Conservation (phyloP, 352 stramenopile species). For the Pythium myriotylum region DNA sequence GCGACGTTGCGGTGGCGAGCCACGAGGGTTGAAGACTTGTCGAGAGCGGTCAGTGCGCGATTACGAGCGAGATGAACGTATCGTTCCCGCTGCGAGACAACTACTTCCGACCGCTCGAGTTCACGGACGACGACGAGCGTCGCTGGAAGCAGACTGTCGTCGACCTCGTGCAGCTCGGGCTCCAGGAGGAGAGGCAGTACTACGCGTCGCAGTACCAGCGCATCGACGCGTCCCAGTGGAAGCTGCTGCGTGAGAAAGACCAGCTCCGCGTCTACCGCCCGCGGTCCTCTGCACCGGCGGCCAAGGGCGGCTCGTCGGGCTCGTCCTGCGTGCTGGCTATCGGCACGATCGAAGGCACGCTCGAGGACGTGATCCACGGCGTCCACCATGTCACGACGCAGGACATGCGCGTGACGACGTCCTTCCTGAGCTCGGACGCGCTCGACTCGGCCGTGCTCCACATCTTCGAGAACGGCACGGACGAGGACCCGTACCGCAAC, state of each 20-base stretch:
- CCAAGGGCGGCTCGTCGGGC: background rate
- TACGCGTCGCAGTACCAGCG: conserved; percentile 1
- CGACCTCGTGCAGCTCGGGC: conserved; percentile 16
- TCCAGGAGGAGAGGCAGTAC: conserved; percentile 19
- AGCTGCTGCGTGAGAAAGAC: conserved; percentile 23
- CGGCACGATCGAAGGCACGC: conserved; percentile 30
- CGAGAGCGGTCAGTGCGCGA: too few relatives aligned
- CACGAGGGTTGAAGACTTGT: too few relatives aligned
- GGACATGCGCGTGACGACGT: conserved; percentile 29
- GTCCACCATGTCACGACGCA: conserved; percentile 25
- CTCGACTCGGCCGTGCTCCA: conserved; percentile 29
- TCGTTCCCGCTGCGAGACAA: conserved; percentile 28
- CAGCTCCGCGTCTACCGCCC: conserved; percentile 27
- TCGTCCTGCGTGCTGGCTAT: conserved; percentile 20
- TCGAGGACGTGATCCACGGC: conserved; percentile 33
- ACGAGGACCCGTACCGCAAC: conserved; percentile 25
- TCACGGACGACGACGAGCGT: conserved; percentile 14
- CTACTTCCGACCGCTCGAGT: conserved; percentile 26
- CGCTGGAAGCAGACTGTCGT: conserved; percentile 19
- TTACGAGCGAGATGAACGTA: conserved; percentile 22
- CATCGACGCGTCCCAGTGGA: conserved; percentile 19
- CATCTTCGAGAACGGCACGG: conserved; percentile 21
- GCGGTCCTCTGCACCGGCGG: background rate
- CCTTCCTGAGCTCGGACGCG: conserved; percentile 27
- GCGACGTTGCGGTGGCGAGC: too few relatives aligned